Base-by-base conservation (phyloP, 352 stramenopile genomes). In the Phytophthora palmivora region DNA sequence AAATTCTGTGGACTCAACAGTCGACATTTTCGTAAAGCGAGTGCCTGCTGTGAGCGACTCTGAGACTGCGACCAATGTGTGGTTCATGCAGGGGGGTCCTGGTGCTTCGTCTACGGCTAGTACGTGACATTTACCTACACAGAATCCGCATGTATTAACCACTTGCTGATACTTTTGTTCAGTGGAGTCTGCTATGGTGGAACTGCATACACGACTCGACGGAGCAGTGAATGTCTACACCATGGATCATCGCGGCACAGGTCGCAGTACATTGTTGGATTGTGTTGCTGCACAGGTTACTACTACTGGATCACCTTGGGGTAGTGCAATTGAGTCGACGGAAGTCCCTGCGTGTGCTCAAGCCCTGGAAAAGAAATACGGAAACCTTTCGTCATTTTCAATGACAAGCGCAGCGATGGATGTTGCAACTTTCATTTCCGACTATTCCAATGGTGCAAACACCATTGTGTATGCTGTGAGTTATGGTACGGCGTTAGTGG, bases 161-260 rank as follows among this genome's bases (percentile, higher is more conserved):
- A 8, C 6, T 47, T 33, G 24, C 39, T 54, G 14, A 5, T 37
- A 16, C 7, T 39, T n/a, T 48, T 19, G 33, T 43, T 6, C 39
- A 84, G 72, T 82, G 72, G 75, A 84, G 19, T 71, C 58, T 9
- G 46, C 37, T 24, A 82, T 87, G 74, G 44, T 62, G 10, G 48
- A 53, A 6, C 39, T 84, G 8, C 61, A 81, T 16, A 6, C 43
- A n/a, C 22, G 51, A 33, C 39, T 82, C 2, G 21, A 65, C 16
- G 67, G 70, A 57, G 39, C 52, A 6, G 78, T 81, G 5, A 82
- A 87, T 22, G 64, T 87, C 3, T 87, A 87, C 49, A 87, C 78
- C 15, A 82, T 87, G 68, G 74, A 87, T 33, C 72, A 84, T 19
- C 78, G 78, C 10, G 79, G 76, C 34, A 83, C 69, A 5, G 76